Conservation (phyloP, 768 basidiomycete genomes). For the Boletus vermiculosoides region DNA sequence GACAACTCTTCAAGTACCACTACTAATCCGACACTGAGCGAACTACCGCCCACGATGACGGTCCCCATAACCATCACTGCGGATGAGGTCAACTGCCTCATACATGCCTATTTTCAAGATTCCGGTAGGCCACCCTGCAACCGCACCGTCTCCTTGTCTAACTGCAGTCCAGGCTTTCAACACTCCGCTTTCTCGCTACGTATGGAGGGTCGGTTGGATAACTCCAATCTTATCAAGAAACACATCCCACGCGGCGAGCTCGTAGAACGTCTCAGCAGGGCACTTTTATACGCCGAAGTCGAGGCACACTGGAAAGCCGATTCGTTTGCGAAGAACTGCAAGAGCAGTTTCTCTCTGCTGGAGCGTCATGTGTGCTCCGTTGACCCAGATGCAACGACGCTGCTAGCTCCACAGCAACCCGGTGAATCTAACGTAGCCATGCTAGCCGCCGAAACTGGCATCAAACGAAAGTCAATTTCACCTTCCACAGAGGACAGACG, state of each 20-base stretch:
- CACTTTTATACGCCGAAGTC: conserved; percentile 77
- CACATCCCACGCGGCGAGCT: conserved; percentile 82
- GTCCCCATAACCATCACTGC: conserved; percentile 65
- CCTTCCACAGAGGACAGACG: conserved; percentile 48
- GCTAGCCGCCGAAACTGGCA: conserved; percentile 21
- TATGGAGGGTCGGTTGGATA: conserved; percentile 69
- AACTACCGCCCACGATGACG: conserved; percentile 27
- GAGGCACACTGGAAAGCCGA: conserved; percentile 79
- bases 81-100: conserved; percentile 82
- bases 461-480: conserved; percentile 53
- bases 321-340: conserved; percentile 62
- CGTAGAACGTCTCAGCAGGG: conserved; percentile 75
- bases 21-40: background rate
- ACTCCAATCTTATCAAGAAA: conserved; percentile 64
- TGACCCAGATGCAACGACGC: conserved; percentile 36
- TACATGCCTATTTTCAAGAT: conserved; percentile 81
- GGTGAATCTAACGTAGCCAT: conserved; percentile 10
- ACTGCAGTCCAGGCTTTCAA: conserved; percentile 55
- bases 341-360: conserved; percentile 68
- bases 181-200: conserved; percentile 82
- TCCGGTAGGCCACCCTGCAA: conserved; percentile 50
- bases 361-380: conserved; percentile 69
- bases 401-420: conserved; percentile 17
- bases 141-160: conserved; percentile 7
- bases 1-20: background rate